Evolutionary conservation across 176 grass and related monocot genomes (phyloP), one percentile per base, ranked within the genome.

Genomic region (Guadua angustifolia): DNA sequence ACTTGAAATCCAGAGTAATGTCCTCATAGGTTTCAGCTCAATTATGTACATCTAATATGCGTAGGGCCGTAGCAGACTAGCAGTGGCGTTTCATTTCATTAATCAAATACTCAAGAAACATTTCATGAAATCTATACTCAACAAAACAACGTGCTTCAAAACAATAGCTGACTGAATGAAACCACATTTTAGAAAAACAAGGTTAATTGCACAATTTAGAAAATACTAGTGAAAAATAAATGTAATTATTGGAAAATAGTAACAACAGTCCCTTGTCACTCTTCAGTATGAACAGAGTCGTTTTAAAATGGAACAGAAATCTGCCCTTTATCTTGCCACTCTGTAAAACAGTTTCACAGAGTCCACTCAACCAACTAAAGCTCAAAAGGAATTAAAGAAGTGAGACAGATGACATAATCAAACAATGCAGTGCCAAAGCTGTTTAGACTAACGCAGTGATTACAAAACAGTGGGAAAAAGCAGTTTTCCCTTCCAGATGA

Each of bases 211-310:
- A 18, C 39, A 63, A 63, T 60, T 11, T 35, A 21, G 42, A 86
- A 44, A 76, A 49, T 18, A 36, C 18, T 29, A 47, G 26, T 19
- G 4, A 49, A 58, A 69, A 61, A 62, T 7, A 67, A 67, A 57
- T 45, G 15, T 59, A 87, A 44, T 39, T 59, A 36, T 81, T 22
- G 19, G 51, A 87, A 75, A 46, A 66, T 25, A 66, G 45, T 53
- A 21, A 75, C 47, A 75, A 1, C 5, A 67, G 9, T 21, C 36
- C 52, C 42, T 40, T 13, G 35, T 26, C 77, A 55, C 17, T 86
- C 51, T 68, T 59, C 75, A 69, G 49, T 25, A 35, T 16, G 10
- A 44, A 68, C 4, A 33, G 9, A 40, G 42, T 25, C 35, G 7
- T 62, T 84, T 56, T 36, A 9, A 43, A 66, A 68, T 67, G 5